Evolutionary conservation across 1,284 basidiomycete species (phyloP).

Genomic region (Waitea zeae): DNA sequence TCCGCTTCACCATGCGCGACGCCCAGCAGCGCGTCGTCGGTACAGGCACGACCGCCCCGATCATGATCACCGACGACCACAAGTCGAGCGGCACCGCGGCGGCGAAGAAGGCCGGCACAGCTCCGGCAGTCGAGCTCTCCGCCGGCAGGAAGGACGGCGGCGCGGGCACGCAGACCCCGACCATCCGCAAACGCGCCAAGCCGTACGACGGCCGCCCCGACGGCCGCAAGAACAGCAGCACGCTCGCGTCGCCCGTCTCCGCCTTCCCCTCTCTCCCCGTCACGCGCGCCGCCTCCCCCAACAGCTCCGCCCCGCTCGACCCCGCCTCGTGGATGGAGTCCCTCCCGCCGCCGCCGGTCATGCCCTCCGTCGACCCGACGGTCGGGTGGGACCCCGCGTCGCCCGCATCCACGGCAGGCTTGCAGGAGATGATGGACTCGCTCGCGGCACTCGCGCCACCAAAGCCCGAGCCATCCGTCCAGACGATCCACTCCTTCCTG

Average conservation of each 20-base stretch:
- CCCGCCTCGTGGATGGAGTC: neutral
- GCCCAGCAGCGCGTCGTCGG: slow-evolving; percentile 71
- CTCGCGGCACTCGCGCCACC: neutral
- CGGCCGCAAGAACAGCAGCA: too few species aligned
- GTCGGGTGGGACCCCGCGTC: neutral
- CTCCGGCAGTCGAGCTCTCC: neutral
- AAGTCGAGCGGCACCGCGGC: slow-evolving; percentile 47
- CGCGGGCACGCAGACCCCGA: neutral
- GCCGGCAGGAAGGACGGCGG: neutral
- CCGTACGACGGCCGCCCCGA: neutral
- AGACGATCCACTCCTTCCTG: slow-evolving; percentile 5
- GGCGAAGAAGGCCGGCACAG: slow-evolving; percentile 7
- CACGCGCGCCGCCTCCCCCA: neutral
- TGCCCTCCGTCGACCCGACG: neutral
- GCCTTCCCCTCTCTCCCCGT: neutral
- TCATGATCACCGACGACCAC: slow-evolving; percentile 99
- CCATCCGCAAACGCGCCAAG: neutral
- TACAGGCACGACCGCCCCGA: slow-evolving; percentile 72
- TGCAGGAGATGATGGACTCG: neutral
- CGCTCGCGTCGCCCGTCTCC: neutral
- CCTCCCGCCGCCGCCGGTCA: neutral
- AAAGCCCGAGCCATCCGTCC: neutral
- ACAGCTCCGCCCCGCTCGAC: neutral
- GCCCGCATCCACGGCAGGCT: neutral
- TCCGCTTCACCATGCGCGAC: slow-evolving; percentile 83